Conservation (phyloP, 2,329 filamentous ascomycete genomes). For the Xylariaceae sp. region DNA sequence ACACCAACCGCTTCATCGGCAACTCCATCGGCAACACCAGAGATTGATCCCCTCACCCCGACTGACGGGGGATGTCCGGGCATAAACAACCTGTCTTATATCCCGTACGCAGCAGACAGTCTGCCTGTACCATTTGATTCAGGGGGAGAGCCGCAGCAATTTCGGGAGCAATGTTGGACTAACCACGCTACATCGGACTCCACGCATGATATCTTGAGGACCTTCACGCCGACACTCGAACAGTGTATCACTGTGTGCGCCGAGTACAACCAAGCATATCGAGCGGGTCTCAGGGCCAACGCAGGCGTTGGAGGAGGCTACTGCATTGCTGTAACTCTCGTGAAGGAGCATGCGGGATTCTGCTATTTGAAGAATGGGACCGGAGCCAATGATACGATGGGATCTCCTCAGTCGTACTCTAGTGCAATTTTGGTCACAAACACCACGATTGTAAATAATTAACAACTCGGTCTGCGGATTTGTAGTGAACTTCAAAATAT, state of each 20-base stretch:
- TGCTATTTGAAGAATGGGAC: constrained; percentile 39
- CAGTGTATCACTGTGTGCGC: constrained; percentile 38
- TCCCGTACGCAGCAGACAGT: constrained; percentile 35
- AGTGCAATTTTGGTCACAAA: constrained; percentile 33
- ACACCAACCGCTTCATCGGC: constrained; percentile 15
- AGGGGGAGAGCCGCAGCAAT: constrained; percentile 27
- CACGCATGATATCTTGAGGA: constrained; percentile 33
- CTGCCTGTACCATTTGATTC: constrained; percentile 30
- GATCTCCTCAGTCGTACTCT: constrained; percentile 30
- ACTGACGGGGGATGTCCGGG: constrained; percentile 34
- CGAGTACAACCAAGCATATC: constrained; percentile 36
- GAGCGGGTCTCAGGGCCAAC: constrained; percentile 23
- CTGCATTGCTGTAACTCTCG: constrained; percentile 35
- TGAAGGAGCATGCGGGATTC: constrained; percentile 34
- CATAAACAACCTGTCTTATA: constrained; percentile 30
- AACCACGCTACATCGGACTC: constrained; percentile 28
- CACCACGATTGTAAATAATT: too few relatives aligned
- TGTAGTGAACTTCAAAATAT: too few relatives aligned
- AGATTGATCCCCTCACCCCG: constrained; percentile 23
- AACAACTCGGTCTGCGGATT: too few relatives aligned
- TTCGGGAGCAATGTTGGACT: constrained; percentile 35
- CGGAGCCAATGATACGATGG: constrained; percentile 33
- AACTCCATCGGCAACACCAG: constrained; percentile 7
- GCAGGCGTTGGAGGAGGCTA: constrained; percentile 34
- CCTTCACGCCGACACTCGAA: constrained; percentile 36